Conservation (phyloP, 176 grass and related monocot genomes). For the Panicum miliaceum region DNA sequence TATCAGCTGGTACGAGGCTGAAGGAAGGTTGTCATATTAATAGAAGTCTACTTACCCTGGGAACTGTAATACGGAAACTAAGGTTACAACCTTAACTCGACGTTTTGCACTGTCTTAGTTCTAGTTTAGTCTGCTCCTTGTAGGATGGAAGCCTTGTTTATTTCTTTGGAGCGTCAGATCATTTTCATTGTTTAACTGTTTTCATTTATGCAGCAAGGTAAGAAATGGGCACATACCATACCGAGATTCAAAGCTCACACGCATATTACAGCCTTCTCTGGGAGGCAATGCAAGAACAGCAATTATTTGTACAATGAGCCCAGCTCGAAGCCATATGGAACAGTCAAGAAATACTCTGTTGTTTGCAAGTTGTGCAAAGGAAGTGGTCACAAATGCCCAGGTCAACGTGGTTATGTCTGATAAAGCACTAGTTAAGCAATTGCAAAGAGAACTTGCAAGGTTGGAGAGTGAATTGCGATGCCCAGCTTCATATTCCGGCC, state of each 20-base stretch:
- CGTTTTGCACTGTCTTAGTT: slow-evolving; percentile 22
- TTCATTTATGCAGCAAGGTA: slow-evolving; percentile 68
- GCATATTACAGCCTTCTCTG: slow-evolving; percentile 80
- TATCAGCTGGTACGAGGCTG: slow-evolving; percentile 77
- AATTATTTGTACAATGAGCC: slow-evolving; percentile 92
- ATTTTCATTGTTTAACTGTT: slow-evolving; percentile 34
- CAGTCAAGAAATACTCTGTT: slow-evolving; percentile 84
- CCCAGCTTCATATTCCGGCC: slow-evolving; percentile 61
- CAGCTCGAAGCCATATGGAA: slow-evolving; percentile 73
- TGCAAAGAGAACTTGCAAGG: slow-evolving; percentile 80
- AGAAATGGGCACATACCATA: slow-evolving; percentile 91
- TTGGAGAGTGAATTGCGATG: slow-evolving; percentile 77
- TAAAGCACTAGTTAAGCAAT: slow-evolving; percentile 85
- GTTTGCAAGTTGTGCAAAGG: slow-evolving; percentile 87
- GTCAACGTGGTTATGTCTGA: slow-evolving; percentile 92
- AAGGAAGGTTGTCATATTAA: slow-evolving; percentile 99
- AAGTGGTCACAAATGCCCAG: slow-evolving; percentile 89
- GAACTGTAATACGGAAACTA: slow-evolving; percentile 89
- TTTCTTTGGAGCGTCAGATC: slow-evolving; percentile 14
- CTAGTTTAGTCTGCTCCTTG: background rate
- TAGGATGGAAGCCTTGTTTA: background rate
- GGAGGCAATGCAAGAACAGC: slow-evolving; percentile 90
- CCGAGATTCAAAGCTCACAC: slow-evolving; percentile 92
- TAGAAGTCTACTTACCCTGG: slow-evolving; percentile 84
- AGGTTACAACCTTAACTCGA: slow-evolving; percentile 54